Base-by-base conservation (phyloP, 805 yeast species). In the Citeromyces matritensis region DNA sequence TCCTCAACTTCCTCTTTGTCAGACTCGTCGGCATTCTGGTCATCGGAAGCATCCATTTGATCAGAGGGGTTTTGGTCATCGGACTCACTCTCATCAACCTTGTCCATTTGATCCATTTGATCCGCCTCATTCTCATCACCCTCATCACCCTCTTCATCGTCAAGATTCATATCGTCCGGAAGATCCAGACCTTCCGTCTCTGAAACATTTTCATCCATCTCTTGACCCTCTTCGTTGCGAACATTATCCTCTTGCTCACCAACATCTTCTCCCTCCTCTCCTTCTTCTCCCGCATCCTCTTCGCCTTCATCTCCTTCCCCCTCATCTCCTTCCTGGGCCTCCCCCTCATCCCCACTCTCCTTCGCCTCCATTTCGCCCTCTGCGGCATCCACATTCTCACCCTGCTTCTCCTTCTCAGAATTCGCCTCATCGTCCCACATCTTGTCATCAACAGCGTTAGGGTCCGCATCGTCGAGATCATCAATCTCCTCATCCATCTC, bases 371-470 rank as follows among this genome's bases (percentile, higher is more conserved):
- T 65, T 27, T 84, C 82, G 48, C 85, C 85, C 44, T 85, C 95
- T 45, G 83, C 81, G 13, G 69, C 65, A 39, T 70, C 70, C 10
- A 76, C 84, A 35, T 73, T 7, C 21, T 17, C 21, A 7, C 21
- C 21, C 21, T 17, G 21, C 21, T 17, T 17, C 7, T 17, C 21
- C 21, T 17, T 17, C 21, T 17, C 21, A 7, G 6, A 5, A 7
- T 17, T 66, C 9, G 78, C 81, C 48, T 88, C 85, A 45, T 86
- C 96, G 45, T 88, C 91, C 95, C 97, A 88, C 95, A 84, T 84
- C 55, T 84, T 88, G 41, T 88, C 96, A 49, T 88, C 97, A 31
- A 88, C 73, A 3, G 95, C 94, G 53, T 85, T 83, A 2, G 95
- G 95, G 60, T 86, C 97, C 39, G 79, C 61, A 35, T 84, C 94